These are phyloP conservation scores for Hanseniaspora pseudoguilliermondii DNA, from an alignment of 805 yeast species.

Conservation along the genomic window DNA sequence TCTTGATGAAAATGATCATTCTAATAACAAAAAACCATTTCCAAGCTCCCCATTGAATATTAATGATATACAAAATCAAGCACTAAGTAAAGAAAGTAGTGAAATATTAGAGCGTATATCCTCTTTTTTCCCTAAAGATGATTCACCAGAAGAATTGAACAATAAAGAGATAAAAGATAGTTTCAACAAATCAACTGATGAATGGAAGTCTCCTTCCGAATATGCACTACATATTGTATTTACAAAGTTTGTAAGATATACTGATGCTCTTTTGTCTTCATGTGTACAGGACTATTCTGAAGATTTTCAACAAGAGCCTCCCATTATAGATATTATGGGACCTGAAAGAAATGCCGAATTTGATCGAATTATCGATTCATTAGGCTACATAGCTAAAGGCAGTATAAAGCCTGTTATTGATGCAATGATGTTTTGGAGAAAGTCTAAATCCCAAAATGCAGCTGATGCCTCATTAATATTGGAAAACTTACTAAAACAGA, in stretches of 20 bases:
- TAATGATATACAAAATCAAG: background rate
- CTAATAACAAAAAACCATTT: background rate
- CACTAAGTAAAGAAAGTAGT: background rate
- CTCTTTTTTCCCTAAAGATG: background rate
- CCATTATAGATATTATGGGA: conserved; percentile 61
- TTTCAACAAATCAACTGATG: conserved; percentile 27
- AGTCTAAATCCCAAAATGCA: conserved; percentile 80
- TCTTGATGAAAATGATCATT: background rate
- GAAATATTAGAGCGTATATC: background rate
- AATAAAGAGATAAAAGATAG: background rate
- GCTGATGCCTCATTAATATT: conserved; percentile 45
- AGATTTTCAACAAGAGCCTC: conserved; percentile 46
- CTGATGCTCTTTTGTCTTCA: conserved; percentile 70
- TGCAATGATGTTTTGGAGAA: conserved; percentile 96
- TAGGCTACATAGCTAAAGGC: conserved; percentile 80
- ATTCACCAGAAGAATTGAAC: background rate
- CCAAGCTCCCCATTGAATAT: background rate
- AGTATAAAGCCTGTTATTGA: conserved; percentile 94
- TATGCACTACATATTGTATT: conserved; percentile 89
- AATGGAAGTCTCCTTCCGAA: conserved; percentile 64
- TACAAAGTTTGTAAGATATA: conserved; percentile 87
- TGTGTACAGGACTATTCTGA: conserved; percentile 54
- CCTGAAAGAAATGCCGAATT: conserved; percentile 79
- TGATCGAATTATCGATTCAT: conserved; percentile 70
- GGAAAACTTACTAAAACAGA: conserved; percentile 32